phyloP scores from a whole-genome alignment of 768 basidiomycete genomes.

The Podaxis rugospora region DNA sequence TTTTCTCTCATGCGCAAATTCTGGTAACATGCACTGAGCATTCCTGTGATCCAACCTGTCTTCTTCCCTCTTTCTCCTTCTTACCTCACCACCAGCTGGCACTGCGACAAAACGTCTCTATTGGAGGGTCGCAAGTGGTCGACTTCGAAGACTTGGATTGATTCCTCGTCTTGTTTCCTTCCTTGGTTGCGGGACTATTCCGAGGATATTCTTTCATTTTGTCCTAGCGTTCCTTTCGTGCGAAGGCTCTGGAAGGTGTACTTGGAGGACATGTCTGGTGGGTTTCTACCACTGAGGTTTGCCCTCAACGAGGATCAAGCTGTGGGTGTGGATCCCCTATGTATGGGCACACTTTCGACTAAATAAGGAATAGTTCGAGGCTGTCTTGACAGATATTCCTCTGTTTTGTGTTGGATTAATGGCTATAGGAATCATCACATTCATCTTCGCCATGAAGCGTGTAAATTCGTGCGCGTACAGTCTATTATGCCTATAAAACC shows the following conservation, averaged over 20 bases:
- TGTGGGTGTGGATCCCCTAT: slow-evolving; percentile 28
- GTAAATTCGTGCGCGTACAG: slow-evolving; percentile 40
- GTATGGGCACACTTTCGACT: not conserved
- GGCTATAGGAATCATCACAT: slow-evolving; percentile 54
- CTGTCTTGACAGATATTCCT: slow-evolving; percentile 61
- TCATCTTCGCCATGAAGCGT: slow-evolving; percentile 50
- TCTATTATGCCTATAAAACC: not conserved
- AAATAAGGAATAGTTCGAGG: slow-evolving; percentile 39
- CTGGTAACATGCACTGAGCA: not conserved
- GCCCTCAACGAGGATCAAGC: slow-evolving; percentile 37
- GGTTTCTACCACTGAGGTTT: slow-evolving; percentile 20
- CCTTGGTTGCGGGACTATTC: slow-evolving; percentile 6
- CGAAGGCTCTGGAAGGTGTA: not conserved
- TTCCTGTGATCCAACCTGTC: not conserved
- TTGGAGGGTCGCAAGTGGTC: slow-evolving; percentile 8
- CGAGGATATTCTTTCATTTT: slow-evolving; percentile 7
- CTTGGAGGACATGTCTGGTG: slow-evolving; percentile 11
- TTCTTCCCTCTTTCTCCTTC: slow-evolving; percentile 4
- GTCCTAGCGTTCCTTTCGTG: not conserved
- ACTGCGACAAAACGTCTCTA: slow-evolving; percentile 10
- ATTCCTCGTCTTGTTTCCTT: not conserved
- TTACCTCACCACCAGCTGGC: not conserved
- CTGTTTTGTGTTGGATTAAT: slow-evolving; percentile 64
- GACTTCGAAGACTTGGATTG: not conserved
- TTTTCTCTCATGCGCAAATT: not conserved